These are phyloP conservation scores for Hibiscus tridactylites DNA, from an alignment of 345 rosid species.

Conservation along the genomic window DNA sequence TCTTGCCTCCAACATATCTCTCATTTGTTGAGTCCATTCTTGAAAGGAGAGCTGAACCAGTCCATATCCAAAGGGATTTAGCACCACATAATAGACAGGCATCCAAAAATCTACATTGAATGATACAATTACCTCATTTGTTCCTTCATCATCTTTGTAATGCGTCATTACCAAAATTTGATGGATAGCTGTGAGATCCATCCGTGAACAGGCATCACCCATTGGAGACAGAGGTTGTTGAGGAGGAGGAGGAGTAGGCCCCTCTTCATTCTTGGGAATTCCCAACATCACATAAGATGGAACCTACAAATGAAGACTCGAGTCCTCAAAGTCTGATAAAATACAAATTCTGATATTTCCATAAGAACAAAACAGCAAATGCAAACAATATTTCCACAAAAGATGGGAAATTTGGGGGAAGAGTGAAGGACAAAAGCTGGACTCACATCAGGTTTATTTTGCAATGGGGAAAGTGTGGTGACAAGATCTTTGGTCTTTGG, in stretches of 20 bases:
- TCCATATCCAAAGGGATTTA: conserved; percentile 9
- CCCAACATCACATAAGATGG: conserved; percentile 77
- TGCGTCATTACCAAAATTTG: conserved; percentile 65
- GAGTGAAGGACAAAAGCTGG: not conserved
- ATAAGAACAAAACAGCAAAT: not conserved
- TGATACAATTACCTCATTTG: conserved; percentile 54
- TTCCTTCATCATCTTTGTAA: conserved; percentile 86
- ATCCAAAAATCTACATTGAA: not conserved
- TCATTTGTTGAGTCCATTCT: conserved; percentile 90
- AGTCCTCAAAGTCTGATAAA: conserved; percentile 5
- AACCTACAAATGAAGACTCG: conserved; percentile 31
- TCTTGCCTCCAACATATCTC: conserved; percentile 84
- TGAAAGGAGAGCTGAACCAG: conserved; percentile 67
- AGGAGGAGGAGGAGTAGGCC: conserved; percentile 53
- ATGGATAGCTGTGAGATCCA: conserved; percentile 84
- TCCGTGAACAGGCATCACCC: conserved; percentile 75
- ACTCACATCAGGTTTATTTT: conserved; percentile 56
- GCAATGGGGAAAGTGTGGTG: conserved; percentile 58
- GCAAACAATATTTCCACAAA: not conserved
- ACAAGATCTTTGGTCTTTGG: conserved; percentile 63
- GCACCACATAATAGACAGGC: not conserved
- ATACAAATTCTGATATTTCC: not conserved
- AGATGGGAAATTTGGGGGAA: not conserved
- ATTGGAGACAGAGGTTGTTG: conserved; percentile 54
- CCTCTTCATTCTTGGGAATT: conserved; percentile 57